Base-by-base conservation (phyloP, 129 eudicot species). In the Tanacetum coccineum region DNA sequence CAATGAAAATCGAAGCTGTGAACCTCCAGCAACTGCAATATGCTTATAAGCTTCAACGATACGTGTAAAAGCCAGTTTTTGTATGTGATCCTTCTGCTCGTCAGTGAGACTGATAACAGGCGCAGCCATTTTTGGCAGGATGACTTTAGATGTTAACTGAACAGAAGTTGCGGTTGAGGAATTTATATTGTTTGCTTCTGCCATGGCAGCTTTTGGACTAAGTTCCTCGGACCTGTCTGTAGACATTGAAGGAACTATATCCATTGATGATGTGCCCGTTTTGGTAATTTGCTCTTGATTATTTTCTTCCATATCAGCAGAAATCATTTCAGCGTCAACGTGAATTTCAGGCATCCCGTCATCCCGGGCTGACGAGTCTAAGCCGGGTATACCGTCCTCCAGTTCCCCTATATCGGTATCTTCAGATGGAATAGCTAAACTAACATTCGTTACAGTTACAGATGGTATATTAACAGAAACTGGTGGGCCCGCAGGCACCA, bases 171-270 rank as follows among this genome's bases (percentile, higher is more conserved):
- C 89, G 22, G 83, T 81, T 13, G 90, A 84, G 63, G 87, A 77
- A 63, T 60, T 84, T 21, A 71, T 76, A 68, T 77, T 79, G 66
- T 73, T 84, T 72, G 77, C 68, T 49, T 89, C 97, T 19, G 70
- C 69, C 56, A 64, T 69, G 46, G 79, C 81, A 45, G 87, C 79
- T 77, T 84, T 92, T 44, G 95, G 88, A 66, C 99, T 89, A 77
- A 86, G 90, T 74, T 94, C 99, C 79, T 94, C 99, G 39, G 99
- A 89, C 73, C 78, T 89, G 67, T 94, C 99, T 54, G 89, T 84
- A 40, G 99, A 94, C 56, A 84, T 20, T 39, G 97, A 87, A 49
- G 95, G 95, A 77, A 76, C 71, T 46, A 76, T 44, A 26, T 93
- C 95, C 46, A 62, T 1, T 30, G 81, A 70, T 54, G 79, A 63